A percentile compares a stretch with the other conserved stretches of the same genome.
phyloP scores from a whole-genome alignment of 306 rosid species.

The Vicia faba region DNA sequence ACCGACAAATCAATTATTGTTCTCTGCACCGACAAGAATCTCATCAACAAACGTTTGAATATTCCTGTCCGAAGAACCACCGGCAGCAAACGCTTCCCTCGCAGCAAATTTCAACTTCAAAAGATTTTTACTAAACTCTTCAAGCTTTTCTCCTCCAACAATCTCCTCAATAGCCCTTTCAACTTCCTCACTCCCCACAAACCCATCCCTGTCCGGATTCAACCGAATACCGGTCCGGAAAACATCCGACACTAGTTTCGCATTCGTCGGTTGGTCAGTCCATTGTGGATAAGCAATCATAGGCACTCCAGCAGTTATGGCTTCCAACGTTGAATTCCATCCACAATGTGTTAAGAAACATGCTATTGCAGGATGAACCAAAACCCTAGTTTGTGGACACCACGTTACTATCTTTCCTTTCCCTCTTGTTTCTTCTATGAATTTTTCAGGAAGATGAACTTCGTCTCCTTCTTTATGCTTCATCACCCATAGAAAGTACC shows the following conservation, averaged over 20 bases:
- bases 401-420: constrained; percentile 50
- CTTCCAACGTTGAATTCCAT: constrained; percentile 56
- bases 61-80: constrained; percentile 54
- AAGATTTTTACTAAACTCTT: constrained; percentile 37
- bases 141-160: constrained; percentile 26
- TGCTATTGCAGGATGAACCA: constrained; percentile 46
- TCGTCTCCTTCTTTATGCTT: constrained; percentile 16
- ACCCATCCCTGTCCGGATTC: constrained; percentile 37
- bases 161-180: constrained; percentile 45
- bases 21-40: not conserved
- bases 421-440: constrained; percentile 45
- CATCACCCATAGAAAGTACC: constrained; percentile 49
- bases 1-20: too few species aligned
- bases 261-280: constrained; percentile 63
- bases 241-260: constrained; percentile 49
- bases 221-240: constrained; percentile 43
- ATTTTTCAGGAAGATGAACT: constrained; percentile 4
- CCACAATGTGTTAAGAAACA: constrained; percentile 63
- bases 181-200: constrained; percentile 39
- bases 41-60: constrained; percentile 50
- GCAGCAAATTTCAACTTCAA: constrained; percentile 41
- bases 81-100: constrained; percentile 37
- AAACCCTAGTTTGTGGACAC: constrained; percentile 55
- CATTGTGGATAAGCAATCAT: constrained; percentile 57
- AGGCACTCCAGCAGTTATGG: constrained; percentile 43